phyloP scores from a whole-genome alignment of 1,284 basidiomycete species.

The Paramarasmius palmivorus region DNA sequence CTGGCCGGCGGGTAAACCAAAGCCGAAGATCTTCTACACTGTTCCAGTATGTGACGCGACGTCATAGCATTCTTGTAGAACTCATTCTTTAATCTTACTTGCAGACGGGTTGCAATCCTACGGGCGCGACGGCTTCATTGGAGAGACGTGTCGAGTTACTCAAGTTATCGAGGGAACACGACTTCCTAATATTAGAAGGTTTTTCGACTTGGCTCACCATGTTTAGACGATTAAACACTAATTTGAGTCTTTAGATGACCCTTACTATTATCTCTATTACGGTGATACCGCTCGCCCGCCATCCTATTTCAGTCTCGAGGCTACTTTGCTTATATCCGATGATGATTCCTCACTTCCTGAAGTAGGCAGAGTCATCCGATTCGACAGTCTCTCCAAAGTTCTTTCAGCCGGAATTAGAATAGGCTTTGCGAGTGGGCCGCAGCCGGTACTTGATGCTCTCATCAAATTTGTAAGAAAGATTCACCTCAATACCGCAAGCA shows the following conservation, averaged over 20 bases:
- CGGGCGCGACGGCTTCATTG: slow-evolving; percentile 55
- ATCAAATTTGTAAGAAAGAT: slow-evolving; percentile 1
- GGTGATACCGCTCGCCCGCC: slow-evolving; percentile 51
- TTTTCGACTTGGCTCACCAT: too few species aligned
- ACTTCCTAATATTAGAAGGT: slow-evolving; percentile 64
- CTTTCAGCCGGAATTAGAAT: slow-evolving; percentile 43
- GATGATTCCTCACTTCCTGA: slow-evolving; percentile 27
- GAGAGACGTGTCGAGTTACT: slow-evolving; percentile 63
- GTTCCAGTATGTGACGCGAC: slow-evolving; percentile 40
- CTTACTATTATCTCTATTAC: slow-evolving; percentile 68
- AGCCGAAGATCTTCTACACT: slow-evolving; percentile 70
- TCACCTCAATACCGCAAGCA: slow-evolving; percentile 6
- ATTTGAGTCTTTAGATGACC: slow-evolving; percentile 53
- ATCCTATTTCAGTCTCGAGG: slow-evolving; percentile 69
- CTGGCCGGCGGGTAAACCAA: slow-evolving; percentile 57
- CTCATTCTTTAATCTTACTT: background rate
- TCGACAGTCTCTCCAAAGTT: slow-evolving; percentile 66
- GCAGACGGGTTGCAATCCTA: slow-evolving; percentile 61
- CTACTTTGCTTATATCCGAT: slow-evolving; percentile 50
- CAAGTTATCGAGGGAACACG: slow-evolving; percentile 55
- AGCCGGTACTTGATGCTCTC: slow-evolving; percentile 7
- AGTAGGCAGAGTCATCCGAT: slow-evolving; percentile 49
- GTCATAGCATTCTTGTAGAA: background rate
- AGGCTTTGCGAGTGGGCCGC: slow-evolving; percentile 15
- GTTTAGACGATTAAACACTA: too few species aligned